These are phyloP conservation scores for Aspergillus terreus DNA, from an alignment of 2,329 filamentous ascomycete genomes.

Conservation along the genomic window DNA sequence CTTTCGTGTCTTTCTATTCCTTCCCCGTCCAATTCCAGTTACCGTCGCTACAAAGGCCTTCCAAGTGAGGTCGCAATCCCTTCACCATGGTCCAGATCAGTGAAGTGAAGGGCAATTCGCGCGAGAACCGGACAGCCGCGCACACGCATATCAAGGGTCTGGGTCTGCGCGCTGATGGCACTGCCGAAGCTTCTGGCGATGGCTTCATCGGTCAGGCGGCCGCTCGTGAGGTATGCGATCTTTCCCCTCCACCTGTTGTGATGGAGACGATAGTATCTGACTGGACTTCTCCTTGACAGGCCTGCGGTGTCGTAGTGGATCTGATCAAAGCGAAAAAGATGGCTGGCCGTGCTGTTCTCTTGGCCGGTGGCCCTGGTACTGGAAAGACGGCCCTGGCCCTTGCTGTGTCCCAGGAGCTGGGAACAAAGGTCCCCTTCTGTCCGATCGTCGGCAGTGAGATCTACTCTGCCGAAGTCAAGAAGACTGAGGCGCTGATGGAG, in stretches of 20 bases:
- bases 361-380: slow-evolving; percentile 91
- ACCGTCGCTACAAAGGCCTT: slow-evolving; percentile 15
- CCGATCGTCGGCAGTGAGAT: slow-evolving; percentile 97
- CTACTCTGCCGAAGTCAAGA: slow-evolving; percentile 97
- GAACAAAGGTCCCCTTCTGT: slow-evolving; percentile 97
- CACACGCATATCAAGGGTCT: slow-evolving; percentile 98
- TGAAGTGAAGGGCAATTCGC: slow-evolving; percentile 89
- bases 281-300: slow-evolving; percentile 49
- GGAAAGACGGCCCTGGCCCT: slow-evolving; percentile 96
- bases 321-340: slow-evolving; percentile 96
- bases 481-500: slow-evolving; percentile 98
- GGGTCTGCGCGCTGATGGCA: slow-evolving; percentile 80
- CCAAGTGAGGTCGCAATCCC: slow-evolving; percentile 21
- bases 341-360: slow-evolving; percentile 87
- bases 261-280: slow-evolving; percentile 10
- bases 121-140: slow-evolving; percentile 92
- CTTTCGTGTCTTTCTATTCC: slow-evolving; percentile 1
- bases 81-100: slow-evolving; percentile 77
- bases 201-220: slow-evolving; percentile 88
- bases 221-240: slow-evolving; percentile 72
- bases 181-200: slow-evolving; percentile 70
- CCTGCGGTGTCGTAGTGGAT: slow-evolving; percentile 92
- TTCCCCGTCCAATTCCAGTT: neutral
- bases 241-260: neutral
- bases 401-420: slow-evolving; percentile 93